Conservation (phyloP, 2,329 filamentous ascomycete genomes). For the Monosporascus sp. region DNA sequence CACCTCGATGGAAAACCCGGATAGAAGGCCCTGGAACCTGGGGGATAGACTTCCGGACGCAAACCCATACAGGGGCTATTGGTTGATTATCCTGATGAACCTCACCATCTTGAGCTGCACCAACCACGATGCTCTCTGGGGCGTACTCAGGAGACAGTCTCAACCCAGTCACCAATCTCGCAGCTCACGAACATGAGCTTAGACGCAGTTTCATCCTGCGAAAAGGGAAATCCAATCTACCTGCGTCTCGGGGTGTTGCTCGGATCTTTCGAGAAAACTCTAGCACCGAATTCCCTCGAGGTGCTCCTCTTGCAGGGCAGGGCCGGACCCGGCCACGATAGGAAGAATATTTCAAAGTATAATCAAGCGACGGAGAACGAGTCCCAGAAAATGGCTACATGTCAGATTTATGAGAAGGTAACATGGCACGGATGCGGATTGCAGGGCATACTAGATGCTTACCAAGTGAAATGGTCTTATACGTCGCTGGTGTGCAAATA, state of each 20-base stretch:
- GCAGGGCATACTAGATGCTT: constrained; percentile 67
- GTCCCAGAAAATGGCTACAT: constrained; percentile 67
- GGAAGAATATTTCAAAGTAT: constrained; percentile 66
- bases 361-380: constrained; percentile 63
- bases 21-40: constrained; percentile 68
- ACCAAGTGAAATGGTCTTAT: constrained; percentile 61
- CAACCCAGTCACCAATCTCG: constrained; percentile 34
- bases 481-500: constrained; percentile 74
- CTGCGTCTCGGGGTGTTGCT: constrained; percentile 61
- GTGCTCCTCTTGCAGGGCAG: constrained; percentile 70
- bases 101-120: constrained; percentile 70
- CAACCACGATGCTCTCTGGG: constrained; percentile 71
- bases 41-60: constrained; percentile 67
- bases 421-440: constrained; percentile 34
- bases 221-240: constrained; percentile 74
- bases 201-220: constrained; percentile 54
- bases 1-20: constrained; percentile 53
- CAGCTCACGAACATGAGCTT: constrained; percentile 26
- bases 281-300: constrained; percentile 75
- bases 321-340: constrained; percentile 50
- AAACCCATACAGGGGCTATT: constrained; percentile 63
- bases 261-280: constrained; percentile 68
- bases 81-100: constrained; percentile 67
- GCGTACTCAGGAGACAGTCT: constrained; percentile 59
- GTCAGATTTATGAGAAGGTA: constrained; percentile 54